Percentiles rank a stretch among this genome's conserved stretches.
phyloP scores from a whole-genome alignment of 176 grass and related monocot species.

The Cenchrus fungigraminus region DNA sequence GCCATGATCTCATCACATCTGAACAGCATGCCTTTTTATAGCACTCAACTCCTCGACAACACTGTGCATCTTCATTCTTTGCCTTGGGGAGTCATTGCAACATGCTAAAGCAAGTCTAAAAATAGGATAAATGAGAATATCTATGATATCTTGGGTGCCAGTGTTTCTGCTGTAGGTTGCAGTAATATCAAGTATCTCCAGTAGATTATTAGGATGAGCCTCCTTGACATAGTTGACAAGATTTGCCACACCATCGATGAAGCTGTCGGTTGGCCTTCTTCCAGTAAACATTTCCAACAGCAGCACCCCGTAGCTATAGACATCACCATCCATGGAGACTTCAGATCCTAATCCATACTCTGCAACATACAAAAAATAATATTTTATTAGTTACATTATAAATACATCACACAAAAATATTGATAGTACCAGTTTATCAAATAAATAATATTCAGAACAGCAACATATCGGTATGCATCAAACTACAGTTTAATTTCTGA shows the following conservation, averaged over 20 bases:
- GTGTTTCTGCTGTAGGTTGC: constrained; percentile 3
- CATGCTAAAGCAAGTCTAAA: constrained; percentile 22
- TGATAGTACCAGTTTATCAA: not conserved
- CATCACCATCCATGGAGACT: constrained; percentile 44
- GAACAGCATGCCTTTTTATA: not conserved
- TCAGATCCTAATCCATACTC: constrained; percentile 49
- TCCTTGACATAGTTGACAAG: constrained; percentile 41
- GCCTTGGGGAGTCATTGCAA: not conserved
- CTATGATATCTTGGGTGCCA: not conserved
- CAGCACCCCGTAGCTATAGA: constrained; percentile 56
- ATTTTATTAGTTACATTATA: not conserved
- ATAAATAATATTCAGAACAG: too few relatives aligned
- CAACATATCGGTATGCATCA: too few relatives aligned
- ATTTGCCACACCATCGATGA: not conserved
- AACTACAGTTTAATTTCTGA: too few relatives aligned
- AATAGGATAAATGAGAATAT: constrained; percentile 19
- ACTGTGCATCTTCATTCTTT: constrained; percentile 5
- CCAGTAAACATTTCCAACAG: constrained; percentile 55
- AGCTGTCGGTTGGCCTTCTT: constrained; percentile 42
- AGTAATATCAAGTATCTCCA: constrained; percentile 36
- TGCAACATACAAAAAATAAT: constrained; percentile 19
- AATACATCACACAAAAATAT: not conserved
- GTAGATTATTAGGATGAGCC: constrained; percentile 35
- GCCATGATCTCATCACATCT: not conserved
- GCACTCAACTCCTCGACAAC: not conserved